Conservation (phyloP, 805 yeast species). For the Wickerhamiella lipophila region DNA sequence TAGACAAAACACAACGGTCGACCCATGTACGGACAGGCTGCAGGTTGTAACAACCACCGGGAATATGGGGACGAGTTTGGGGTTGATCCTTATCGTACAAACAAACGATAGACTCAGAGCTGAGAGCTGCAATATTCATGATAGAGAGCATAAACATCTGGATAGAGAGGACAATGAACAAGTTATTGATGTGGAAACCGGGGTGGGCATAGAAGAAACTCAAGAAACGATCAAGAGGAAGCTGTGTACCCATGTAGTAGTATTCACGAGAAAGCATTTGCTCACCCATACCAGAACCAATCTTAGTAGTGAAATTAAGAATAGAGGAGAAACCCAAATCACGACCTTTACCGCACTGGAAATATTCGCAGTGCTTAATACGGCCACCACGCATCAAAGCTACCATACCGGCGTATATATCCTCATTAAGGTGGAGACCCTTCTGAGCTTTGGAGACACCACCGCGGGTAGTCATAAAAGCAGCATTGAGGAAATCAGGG, state of each 20-base stretch:
- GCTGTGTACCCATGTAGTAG: slow-evolving; percentile 75
- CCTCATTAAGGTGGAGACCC: slow-evolving; percentile 86
- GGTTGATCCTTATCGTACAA: slow-evolving; percentile 52
- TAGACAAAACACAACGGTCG: slow-evolving; percentile 72
- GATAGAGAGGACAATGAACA: slow-evolving; percentile 77
- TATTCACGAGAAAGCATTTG: slow-evolving; percentile 86
- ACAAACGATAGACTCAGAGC: slow-evolving; percentile 60
- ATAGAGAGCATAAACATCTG: slow-evolving; percentile 72
- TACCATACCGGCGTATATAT: slow-evolving; percentile 90
- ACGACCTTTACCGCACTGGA: slow-evolving; percentile 94
- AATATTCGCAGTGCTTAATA: slow-evolving; percentile 89
- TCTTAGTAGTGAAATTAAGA: slow-evolving; percentile 84
- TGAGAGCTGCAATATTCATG: slow-evolving; percentile 66
- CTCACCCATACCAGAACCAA: slow-evolving; percentile 98
- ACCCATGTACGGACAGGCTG: slow-evolving; percentile 87
- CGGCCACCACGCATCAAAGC: slow-evolving; percentile 84
- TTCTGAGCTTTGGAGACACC: slow-evolving; percentile 92
- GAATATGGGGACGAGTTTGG: slow-evolving; percentile 57
- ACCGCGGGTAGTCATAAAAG: slow-evolving; percentile 89
- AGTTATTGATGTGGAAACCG: slow-evolving; percentile 86
- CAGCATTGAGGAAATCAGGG: slow-evolving; percentile 85
- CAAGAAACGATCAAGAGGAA: slow-evolving; percentile 78
- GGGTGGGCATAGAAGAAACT: slow-evolving; percentile 96
- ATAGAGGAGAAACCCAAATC: slow-evolving; percentile 90
- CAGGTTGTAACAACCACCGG: slow-evolving; percentile 75